Evolutionary conservation across 306 rosid species (phyloP).

Genomic region (Cyclanthera cordifolia): DNA sequence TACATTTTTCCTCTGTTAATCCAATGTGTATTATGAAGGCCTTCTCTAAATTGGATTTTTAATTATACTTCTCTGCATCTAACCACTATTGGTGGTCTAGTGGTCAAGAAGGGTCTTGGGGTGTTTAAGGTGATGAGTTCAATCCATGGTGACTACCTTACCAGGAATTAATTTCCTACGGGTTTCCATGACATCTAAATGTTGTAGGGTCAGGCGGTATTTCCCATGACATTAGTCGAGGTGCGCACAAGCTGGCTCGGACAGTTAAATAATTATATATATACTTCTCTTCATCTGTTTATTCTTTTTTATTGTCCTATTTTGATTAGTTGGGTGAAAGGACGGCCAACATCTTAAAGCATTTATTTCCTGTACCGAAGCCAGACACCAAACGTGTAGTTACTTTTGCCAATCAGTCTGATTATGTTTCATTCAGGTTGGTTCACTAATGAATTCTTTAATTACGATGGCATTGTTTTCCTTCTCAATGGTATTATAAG

Average conservation of each 20-base stretch:
- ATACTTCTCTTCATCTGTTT: background rate
- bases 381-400: slow-evolving; percentile 76
- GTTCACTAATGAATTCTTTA: background rate
- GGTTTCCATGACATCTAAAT: no score
- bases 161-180: no score
- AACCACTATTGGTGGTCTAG: no score
- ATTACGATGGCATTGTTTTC: background rate
- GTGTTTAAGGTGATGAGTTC: no score
- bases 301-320: slow-evolving; percentile 17
- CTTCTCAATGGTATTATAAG: background rate
- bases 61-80: background rate
- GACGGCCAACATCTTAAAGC: slow-evolving; percentile 66
- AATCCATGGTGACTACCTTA: no score
- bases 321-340: slow-evolving; percentile 65
- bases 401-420: slow-evolving; percentile 69
- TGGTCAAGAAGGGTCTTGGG: no score
- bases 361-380: slow-evolving; percentile 89
- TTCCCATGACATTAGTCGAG: no score
- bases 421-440: slow-evolving; percentile 80
- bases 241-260: no score
- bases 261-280: no score
- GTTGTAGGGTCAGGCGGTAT: no score
- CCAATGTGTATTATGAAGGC: background rate
- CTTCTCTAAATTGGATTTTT: slow-evolving; percentile 11
- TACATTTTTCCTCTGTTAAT: background rate